These are phyloP conservation scores for Lipomyces yamadae DNA, from an alignment of 805 yeast species.

Conservation along the genomic window DNA sequence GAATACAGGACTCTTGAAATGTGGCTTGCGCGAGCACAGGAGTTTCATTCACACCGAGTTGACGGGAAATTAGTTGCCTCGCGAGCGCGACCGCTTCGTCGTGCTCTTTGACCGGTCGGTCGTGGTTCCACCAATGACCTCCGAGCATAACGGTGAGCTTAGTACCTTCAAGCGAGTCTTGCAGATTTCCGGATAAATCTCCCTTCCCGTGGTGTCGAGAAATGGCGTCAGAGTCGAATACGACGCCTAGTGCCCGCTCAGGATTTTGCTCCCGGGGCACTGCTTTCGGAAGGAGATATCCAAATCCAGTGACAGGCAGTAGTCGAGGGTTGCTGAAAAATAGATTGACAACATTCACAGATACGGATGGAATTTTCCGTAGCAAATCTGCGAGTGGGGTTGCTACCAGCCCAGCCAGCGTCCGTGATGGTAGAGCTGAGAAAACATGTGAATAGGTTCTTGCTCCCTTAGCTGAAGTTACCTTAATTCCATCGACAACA, in stretches of 20 bases:
- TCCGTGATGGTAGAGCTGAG: constrained; percentile 29
- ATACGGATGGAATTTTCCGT: constrained; percentile 55
- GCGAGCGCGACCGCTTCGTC: constrained; percentile 45
- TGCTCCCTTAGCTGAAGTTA: constrained; percentile 18
- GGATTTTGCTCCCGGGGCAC: constrained; percentile 51
- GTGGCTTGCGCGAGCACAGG: constrained; percentile 48
- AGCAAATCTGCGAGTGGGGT: constrained; percentile 14
- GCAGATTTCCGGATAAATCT: constrained; percentile 15
- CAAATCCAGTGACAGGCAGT: constrained; percentile 72
- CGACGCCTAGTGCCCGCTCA: constrained; percentile 76
- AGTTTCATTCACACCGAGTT: constrained; percentile 47
- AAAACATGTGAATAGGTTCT: constrained; percentile 44
- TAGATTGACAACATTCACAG: constrained; percentile 72
- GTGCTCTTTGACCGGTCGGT: constrained; percentile 41
- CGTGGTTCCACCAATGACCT: constrained; percentile 61
- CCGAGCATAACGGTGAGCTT: constrained; percentile 91
- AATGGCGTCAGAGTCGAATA: constrained; percentile 77
- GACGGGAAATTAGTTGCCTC: constrained; percentile 49
- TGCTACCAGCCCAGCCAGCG: constrained; percentile 18
- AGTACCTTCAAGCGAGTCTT: constrained; percentile 52
- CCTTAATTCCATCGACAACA: constrained; percentile 21
- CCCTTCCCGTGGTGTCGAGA: constrained; percentile 21
- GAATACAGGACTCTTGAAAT: constrained; percentile 65
- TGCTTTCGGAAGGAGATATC: constrained; percentile 76
- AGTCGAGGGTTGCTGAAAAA: constrained; percentile 55